Evolutionary conservation across 2,329 filamentous ascomycete species (phyloP), one percentile per base, ranked within the genome.

Genomic region (Truncatella angustata): DNA sequence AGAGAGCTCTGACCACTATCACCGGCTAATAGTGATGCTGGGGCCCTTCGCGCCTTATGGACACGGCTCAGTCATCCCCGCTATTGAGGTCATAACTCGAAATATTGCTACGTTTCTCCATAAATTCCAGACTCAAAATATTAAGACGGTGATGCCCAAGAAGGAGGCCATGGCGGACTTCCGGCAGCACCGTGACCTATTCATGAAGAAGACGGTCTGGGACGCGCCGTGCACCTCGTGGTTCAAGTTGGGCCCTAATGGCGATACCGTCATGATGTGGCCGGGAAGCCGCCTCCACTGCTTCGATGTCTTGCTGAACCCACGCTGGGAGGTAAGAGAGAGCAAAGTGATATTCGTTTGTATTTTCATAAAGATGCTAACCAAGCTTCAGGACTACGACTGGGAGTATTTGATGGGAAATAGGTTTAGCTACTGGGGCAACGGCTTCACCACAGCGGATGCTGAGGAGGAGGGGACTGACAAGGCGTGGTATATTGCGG

Each of bases 31-130:
- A n/a, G n/a, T n/a, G n/a, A n/a, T n/a, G n/a, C n/a, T n/a, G n/a
- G 62, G 62, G 6, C 61, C 60, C 0, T 60, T 55, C 18, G 62
- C 61, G 1, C 62, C 62, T 1, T 63, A 62, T 34, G 62, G 60
- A 16, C 60, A 65, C 36, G 62, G 63, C 1, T 59, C 56, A n/a
- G 56, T 64, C 21, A 55, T 63, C 3, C 58, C 59, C 12, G 60
- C 58, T 53, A 65, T 58, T n/a, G 63, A 66, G 51, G 53, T 56
- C 0, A 56, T 58, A 5, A 53, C 55, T 4, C 23, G 66, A 49
- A 49, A 70, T 62, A 42, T 72, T 53, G 58, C 64, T 63, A 57
- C 67, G 57, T 56, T 63, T 56, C 50, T 72, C 24, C 48, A 45
- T 23, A 63, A 66, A 50, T 57, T 65, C 56, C 61, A 57, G 1